Base-by-base conservation (phyloP, 805 yeast species). In the Hemisphaericaspora nanyangensis region DNA sequence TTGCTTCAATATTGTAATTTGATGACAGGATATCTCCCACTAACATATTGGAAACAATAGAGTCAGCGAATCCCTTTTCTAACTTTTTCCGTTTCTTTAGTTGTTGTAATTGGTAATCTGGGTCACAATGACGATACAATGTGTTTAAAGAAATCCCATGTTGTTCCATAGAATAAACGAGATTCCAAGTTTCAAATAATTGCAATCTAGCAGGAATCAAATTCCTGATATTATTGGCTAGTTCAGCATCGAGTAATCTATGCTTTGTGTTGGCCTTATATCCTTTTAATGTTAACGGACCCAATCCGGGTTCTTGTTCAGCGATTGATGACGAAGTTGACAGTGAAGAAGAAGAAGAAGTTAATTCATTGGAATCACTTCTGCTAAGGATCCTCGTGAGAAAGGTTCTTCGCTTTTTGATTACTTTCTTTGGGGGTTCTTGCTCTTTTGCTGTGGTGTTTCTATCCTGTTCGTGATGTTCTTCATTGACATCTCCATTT, bases 111-210 rank as follows among this genome's bases (percentile, higher is more conserved):
- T 68, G 72, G 41, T 54, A 47, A 7, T 57, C 65, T 0, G 84
- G 83, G 33, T 65, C 65, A 39, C 77, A 60, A 33, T 70, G 65
- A 12, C 74, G 64, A 56, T 90, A 91, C 13, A 93, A 60, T 0
- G 98, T 89, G 42, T 76, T 79, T 38, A 91, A 59, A 0, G 96
- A 85, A 0, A 95, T 82, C 0, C 99, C 99, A 56, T 89, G 86
- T 58, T 88, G 96, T 49, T 90, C 97, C 44, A 87, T 61, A n/a
- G 93, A 82, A 56, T 90, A 91, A 2, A 80, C 59, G 35, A 93
- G 60, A 5, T 72, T 61, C 99, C 98, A 93, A 5, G 74, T 74
- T 28, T 83, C 81, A 44, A 77, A 77, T 17, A 91, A 68, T 56
- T 88, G 96, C 29, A 85, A 65, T 34, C 97, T 68, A 4, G 86